Evolutionary conservation across 129 eudicot species (phyloP).

Genomic region (Lactuca sativa): DNA sequence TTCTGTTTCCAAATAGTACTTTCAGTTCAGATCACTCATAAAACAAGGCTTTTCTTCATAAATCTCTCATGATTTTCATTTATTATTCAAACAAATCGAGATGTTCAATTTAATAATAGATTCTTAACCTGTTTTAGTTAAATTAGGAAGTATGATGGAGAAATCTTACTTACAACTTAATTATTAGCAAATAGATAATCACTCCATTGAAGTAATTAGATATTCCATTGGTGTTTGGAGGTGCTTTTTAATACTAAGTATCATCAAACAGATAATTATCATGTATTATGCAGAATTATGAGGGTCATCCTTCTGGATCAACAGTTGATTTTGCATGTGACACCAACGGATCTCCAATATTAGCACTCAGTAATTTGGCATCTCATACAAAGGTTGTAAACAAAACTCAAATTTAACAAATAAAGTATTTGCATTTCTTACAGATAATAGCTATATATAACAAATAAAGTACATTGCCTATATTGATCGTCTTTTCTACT

Average conservation of each 20-base stretch:
- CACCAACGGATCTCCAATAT: slow-evolving; percentile 74
- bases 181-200: background rate
- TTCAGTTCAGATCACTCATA: background rate
- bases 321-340: slow-evolving; percentile 97
- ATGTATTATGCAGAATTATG: slow-evolving; percentile 55
- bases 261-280: background rate
- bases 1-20: background rate
- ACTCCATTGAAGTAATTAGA: slow-evolving; percentile 8
- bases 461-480: too few species aligned
- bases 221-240: background rate
- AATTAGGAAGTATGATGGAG: background rate
- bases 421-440: too few species aligned
- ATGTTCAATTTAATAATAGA: background rate
- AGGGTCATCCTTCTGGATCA: slow-evolving; percentile 91
- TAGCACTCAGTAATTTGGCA: slow-evolving; percentile 88
- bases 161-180: background rate
- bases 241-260: background rate
- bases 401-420: background rate
- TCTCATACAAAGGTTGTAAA: slow-evolving; percentile 74
- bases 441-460: too few species aligned
- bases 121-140: background rate
- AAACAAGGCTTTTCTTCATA: background rate
- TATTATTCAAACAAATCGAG: slow-evolving; percentile 6
- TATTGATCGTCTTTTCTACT: too few species aligned
- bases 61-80: slow-evolving; percentile 3